Percentiles rank a stretch among this genome's conserved stretches.
phyloP scores from a whole-genome alignment of 768 basidiomycete species.

The Leucosporidium yakuticum region DNA sequence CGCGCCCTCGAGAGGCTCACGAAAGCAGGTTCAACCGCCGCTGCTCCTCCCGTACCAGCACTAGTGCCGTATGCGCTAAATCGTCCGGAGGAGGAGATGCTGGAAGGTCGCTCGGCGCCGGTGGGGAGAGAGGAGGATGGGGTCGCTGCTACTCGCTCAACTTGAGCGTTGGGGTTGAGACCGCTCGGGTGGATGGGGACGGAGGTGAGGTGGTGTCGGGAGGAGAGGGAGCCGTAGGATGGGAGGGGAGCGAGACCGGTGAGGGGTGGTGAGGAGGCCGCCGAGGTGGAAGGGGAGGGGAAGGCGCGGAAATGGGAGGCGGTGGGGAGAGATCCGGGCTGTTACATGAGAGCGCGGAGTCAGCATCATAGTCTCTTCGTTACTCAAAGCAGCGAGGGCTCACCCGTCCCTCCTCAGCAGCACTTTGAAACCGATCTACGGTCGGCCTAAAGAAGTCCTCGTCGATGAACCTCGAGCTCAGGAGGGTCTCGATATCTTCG shows the following conservation, averaged over 20 bases:
- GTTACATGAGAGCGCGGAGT: not conserved
- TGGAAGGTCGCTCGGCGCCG: not conserved
- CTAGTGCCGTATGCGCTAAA: not conserved
- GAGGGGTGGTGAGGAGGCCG: slow-evolving; percentile 4
- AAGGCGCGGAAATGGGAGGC: not conserved
- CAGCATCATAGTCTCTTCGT: not conserved
- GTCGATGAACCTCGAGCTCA: slow-evolving; percentile 38
- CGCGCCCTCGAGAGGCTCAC: slow-evolving; percentile 27
- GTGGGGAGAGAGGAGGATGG: not conserved
- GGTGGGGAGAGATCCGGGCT: slow-evolving; percentile 30
- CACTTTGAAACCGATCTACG: slow-evolving; percentile 10
- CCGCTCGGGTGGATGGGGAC: not conserved
- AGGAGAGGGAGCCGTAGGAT: slow-evolving; percentile 27
- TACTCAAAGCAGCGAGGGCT: not conserved
- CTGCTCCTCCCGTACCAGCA: slow-evolving; percentile 10
- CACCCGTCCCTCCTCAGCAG: slow-evolving; percentile 1
- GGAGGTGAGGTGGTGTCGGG: slow-evolving; percentile 24
- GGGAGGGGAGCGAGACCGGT: slow-evolving; percentile 16
- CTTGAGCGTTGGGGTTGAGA: not conserved
- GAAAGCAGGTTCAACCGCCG: slow-evolving; percentile 31
- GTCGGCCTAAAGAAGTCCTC: slow-evolving; percentile 40
- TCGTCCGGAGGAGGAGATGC: not conserved
- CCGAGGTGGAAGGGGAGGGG: not conserved
- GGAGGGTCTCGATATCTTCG: slow-evolving; percentile 38
- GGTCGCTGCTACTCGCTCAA: no score